Evolutionary conservation across 805 yeast species (phyloP).

Genomic region (Debaryomyces tyrocola): DNA sequence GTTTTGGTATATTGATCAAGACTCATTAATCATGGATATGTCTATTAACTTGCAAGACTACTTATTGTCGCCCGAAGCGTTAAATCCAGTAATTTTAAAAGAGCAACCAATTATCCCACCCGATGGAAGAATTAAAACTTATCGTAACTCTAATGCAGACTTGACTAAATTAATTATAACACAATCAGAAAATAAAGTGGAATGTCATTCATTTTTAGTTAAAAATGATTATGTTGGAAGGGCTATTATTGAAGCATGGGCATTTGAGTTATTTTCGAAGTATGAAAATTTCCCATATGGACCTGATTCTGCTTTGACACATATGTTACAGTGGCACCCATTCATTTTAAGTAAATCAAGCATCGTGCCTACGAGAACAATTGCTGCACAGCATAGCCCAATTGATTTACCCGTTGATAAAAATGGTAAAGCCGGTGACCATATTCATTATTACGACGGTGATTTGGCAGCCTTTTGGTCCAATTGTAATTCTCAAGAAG

Average conservation of each 20-base stretch:
- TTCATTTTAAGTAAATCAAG: constrained; percentile 70
- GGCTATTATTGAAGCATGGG: constrained; percentile 77
- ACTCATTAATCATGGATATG: constrained; percentile 73
- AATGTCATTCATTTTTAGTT: constrained; percentile 70
- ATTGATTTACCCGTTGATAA: constrained; percentile 5
- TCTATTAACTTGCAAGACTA: constrained; percentile 60
- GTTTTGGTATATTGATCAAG: constrained; percentile 85
- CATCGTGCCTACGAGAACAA: constrained; percentile 55
- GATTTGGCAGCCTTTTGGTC: constrained; percentile 68
- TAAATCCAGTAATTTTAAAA: constrained; percentile 62
- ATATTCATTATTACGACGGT: constrained; percentile 54
- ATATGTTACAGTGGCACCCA: constrained; percentile 94
- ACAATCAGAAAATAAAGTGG: constrained; percentile 64
- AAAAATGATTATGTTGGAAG: constrained; percentile 64
- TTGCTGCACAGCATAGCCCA: constrained; percentile 27
- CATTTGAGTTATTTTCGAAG: constrained; percentile 66
- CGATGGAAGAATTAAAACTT: constrained; percentile 66
- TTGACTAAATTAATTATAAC: constrained; percentile 63
- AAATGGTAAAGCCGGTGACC: constrained; percentile 41
- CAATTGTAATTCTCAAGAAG: constrained; percentile 49
- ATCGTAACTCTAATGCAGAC: constrained; percentile 54
- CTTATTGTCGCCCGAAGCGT: constrained; percentile 56
- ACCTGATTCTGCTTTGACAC: constrained; percentile 75
- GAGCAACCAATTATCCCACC: constrained; percentile 77
- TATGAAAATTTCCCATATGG: constrained; percentile 61